Conservation (phyloP, 768 basidiomycete species). For the Psilocybe tampanensis region DNA sequence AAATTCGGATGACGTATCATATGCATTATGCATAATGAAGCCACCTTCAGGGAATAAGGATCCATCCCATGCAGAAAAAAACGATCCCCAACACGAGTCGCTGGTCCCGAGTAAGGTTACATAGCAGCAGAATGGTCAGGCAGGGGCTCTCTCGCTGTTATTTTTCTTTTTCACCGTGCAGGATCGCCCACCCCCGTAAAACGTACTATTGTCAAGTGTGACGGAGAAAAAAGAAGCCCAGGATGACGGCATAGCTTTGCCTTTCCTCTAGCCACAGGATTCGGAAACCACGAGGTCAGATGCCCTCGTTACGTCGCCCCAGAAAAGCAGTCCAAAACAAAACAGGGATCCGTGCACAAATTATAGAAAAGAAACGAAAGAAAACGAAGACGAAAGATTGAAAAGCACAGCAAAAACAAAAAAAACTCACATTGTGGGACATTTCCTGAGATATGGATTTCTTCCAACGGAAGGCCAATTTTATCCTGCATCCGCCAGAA, state of each 20-base stretch:
- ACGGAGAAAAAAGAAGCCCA: too few species aligned
- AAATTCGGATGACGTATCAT: too few species aligned
- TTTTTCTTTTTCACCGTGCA: too few species aligned
- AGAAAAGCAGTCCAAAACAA: too few species aligned
- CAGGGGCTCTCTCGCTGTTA: too few species aligned
- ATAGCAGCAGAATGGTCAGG: too few species aligned
- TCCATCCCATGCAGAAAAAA: too few species aligned
- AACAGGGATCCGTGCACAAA: neutral
- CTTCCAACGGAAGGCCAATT: slow-evolving; percentile 69
- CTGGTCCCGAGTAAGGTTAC: slow-evolving; percentile 1
- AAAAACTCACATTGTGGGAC: slow-evolving; percentile 68
- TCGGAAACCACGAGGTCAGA: neutral
- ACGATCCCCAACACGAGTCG: neutral
- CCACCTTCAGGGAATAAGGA: too few species aligned
- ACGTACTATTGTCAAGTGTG: too few species aligned
- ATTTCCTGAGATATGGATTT: slow-evolving; percentile 70
- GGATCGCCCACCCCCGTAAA: too few species aligned
- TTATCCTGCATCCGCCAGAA: slow-evolving; percentile 81
- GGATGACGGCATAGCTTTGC: neutral
- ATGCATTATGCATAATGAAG: too few species aligned
- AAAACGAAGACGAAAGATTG: neutral
- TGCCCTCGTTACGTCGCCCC: neutral
- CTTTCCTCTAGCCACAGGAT: too few species aligned
- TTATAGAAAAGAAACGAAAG: neutral
- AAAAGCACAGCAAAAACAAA: slow-evolving; percentile 7